Conservation (phyloP, 768 basidiomycete genomes). For the Macrolepiota albuminosa region DNA sequence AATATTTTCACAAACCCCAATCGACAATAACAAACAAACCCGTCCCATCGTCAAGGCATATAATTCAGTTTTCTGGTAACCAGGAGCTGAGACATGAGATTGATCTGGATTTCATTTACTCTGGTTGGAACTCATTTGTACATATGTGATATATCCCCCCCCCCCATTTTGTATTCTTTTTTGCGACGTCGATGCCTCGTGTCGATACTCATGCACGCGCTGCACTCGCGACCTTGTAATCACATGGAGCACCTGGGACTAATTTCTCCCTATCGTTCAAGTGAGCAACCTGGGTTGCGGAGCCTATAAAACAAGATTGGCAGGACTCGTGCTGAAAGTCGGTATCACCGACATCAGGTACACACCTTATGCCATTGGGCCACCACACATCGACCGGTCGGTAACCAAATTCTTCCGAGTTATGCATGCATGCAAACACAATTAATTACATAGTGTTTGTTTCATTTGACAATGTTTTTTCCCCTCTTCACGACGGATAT, state of each 20-base stretch:
- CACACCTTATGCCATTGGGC: background rate
- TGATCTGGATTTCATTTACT: background rate
- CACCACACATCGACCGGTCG: background rate
- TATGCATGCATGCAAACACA: background rate
- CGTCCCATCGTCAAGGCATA: background rate
- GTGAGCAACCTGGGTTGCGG: background rate
- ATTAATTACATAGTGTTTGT: background rate
- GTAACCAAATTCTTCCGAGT: background rate
- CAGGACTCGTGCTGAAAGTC: background rate
- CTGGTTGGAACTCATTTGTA: background rate
- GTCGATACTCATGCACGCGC: background rate
- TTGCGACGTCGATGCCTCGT: conserved; percentile 1
- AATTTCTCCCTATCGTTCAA: background rate
- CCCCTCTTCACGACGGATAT: background rate
- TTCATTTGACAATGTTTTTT: background rate
- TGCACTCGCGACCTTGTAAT: background rate
- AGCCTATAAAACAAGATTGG: background rate
- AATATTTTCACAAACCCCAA: too few species aligned
- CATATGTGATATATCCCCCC: background rate
- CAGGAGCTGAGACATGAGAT: conserved; percentile 5
- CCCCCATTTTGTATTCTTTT: background rate
- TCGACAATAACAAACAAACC: too few species aligned
- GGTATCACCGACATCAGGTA: background rate
- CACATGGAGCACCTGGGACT: background rate
- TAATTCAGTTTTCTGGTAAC: background rate